Percentiles rank a stretch among this genome's conserved stretches.
Evolutionary conservation across 2,329 filamentous ascomycete genomes (phyloP).

Genomic region (Stromatinia cepivora): DNA sequence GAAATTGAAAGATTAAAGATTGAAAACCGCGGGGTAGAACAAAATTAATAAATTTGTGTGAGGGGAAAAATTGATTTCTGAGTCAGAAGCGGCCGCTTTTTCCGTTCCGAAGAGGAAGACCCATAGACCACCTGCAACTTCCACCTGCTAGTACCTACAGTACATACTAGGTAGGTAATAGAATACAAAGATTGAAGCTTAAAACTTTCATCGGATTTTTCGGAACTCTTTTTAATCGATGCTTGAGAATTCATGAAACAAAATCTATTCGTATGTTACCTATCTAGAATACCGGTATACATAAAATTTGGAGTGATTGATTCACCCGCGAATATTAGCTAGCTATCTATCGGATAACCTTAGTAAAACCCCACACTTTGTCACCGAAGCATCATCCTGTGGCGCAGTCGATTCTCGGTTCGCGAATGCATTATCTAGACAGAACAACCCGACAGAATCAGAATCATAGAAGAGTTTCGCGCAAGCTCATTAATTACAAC

Average conservation of each 20-base stretch:
- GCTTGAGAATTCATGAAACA: background rate
- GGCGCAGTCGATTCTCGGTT: background rate
- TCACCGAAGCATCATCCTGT: constrained; percentile 7
- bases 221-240: background rate
- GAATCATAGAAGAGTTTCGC: background rate
- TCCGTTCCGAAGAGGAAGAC: background rate
- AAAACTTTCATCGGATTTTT: background rate
- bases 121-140: too few relatives aligned
- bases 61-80: constrained; percentile 9
- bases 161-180: too few relatives aligned
- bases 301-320: background rate
- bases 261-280: background rate
- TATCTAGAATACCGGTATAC: background rate
- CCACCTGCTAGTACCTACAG: too few relatives aligned
- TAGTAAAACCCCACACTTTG: constrained; percentile 14
- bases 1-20: background rate
- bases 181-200: background rate
- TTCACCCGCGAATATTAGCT: background rate
- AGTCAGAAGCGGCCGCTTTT: constrained; percentile 3
- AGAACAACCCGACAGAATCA: background rate
- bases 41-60: constrained; percentile 2
- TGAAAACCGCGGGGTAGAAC: background rate
- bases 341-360: background rate
- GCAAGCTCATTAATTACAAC: constrained; percentile 12
- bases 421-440: background rate